Conservation (phyloP, 2,329 filamentous ascomycete genomes). For the Beauveria brongniartii region DNA sequence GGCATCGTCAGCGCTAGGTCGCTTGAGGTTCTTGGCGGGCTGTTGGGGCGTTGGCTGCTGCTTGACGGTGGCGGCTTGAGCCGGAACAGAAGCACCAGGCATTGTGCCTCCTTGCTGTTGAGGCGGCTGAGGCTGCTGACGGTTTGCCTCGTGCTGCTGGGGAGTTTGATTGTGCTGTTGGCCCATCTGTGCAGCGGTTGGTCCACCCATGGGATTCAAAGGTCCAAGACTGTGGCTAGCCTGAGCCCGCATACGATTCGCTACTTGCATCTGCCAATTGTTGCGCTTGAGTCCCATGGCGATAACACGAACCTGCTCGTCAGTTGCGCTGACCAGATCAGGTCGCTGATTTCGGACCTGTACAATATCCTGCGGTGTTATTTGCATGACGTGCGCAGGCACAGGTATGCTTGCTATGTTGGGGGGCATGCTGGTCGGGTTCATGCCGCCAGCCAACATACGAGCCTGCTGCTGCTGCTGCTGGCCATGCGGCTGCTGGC, state of each 20-base stretch:
- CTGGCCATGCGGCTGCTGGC: conserved; percentile 15
- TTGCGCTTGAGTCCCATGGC: conserved; percentile 27
- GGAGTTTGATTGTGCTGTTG: conserved; percentile 14
- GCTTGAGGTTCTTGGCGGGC: conserved; percentile 41
- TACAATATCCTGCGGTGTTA: conserved; percentile 26
- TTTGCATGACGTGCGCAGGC: conserved; percentile 25
- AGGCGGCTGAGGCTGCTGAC: conserved; percentile 29
- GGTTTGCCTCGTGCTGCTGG: conserved; percentile 19
- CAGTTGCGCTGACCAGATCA: conserved; percentile 20
- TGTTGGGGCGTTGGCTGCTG: conserved; percentile 13
- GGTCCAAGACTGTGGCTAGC: conserved; percentile 11
- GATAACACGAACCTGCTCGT: conserved; percentile 26
- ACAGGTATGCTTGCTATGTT: conserved; percentile 21
- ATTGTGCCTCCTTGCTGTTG: conserved; percentile 21
- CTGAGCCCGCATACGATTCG: conserved; percentile 19
- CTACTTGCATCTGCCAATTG: conserved; percentile 22
- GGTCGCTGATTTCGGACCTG: conserved; percentile 21
- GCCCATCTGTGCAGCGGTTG: conserved; percentile 12
- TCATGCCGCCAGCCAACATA: conserved; percentile 8
- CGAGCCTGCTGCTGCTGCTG: conserved; percentile 17
- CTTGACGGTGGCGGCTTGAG: conserved; percentile 21
- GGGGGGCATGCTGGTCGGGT: conserved; percentile 17
- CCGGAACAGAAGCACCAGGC: conserved; percentile 7
- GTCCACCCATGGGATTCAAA: conserved; percentile 14
- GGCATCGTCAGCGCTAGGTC: conserved; percentile 39